Conservation (phyloP, 768 basidiomycete genomes). For the Piloderma croceum region DNA sequence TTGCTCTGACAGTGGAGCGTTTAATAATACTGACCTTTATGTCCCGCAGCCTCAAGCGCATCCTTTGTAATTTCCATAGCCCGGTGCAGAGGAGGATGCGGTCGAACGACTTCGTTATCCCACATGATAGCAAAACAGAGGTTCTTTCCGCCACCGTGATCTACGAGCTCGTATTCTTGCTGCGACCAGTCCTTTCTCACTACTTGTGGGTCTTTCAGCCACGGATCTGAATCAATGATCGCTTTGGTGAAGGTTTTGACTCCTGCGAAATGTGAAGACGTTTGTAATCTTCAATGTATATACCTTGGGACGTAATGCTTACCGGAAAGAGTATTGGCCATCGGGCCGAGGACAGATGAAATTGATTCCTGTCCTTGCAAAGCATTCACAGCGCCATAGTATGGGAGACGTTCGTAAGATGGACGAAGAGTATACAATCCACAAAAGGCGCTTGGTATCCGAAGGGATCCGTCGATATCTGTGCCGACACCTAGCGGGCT, state of each 20-base stretch:
- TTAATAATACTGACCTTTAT: constrained; percentile 31
- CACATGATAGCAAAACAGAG: constrained; percentile 46
- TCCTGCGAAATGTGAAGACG: too few relatives aligned
- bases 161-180: constrained; percentile 37
- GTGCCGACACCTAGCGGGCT: constrained; percentile 58
- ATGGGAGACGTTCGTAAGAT: constrained; percentile 51
- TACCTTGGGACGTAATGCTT: too few relatives aligned
- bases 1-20: too few relatives aligned
- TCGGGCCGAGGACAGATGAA: constrained; percentile 51
- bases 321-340: constrained; percentile 45
- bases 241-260: constrained; percentile 50
- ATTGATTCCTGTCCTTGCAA: constrained; percentile 53
- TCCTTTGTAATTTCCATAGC: constrained; percentile 41
- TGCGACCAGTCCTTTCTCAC: constrained; percentile 45
- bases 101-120: constrained; percentile 31
- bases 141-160: constrained; percentile 39
- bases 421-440: constrained; percentile 57
- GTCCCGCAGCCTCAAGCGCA: constrained; percentile 44
- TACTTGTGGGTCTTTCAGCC: constrained; percentile 49
- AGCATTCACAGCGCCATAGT: constrained; percentile 46
- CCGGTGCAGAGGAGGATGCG: constrained; percentile 47
- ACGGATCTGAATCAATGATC: constrained; percentile 45
- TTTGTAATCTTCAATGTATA: too few relatives aligned
- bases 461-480: constrained; percentile 54
- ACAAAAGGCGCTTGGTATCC: constrained; percentile 53